Evolutionary conservation across 805 yeast genomes (phyloP).

Genomic region (Monosporozyma servazzii): DNA sequence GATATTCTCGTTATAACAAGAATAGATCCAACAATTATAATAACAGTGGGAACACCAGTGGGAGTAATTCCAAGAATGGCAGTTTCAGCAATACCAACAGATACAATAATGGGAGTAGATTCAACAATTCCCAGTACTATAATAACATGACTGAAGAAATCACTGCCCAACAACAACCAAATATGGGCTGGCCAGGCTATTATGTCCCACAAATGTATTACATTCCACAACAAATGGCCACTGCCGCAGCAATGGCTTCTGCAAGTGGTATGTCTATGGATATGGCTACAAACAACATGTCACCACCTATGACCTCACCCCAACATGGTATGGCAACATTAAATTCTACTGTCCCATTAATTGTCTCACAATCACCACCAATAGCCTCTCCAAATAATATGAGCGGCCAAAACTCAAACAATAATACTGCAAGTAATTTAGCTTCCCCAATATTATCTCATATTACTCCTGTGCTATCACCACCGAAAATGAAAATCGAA

Average conservation of each 20-base stretch:
- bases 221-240: slow-evolving; percentile 17
- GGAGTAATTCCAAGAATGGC: not conserved
- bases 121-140: not conserved
- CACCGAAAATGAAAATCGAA: slow-evolving; percentile 22
- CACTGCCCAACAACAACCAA: slow-evolving; percentile 1
- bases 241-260: slow-evolving; percentile 3
- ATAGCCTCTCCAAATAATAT: not conserved
- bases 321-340: not conserved
- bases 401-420: not conserved
- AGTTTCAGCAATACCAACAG: not conserved
- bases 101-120: slow-evolving; percentile 2
- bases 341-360: not conserved
- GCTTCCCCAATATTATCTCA: not conserved
- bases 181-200: slow-evolving; percentile 22
- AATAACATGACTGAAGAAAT: not conserved
- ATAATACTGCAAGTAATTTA: not conserved
- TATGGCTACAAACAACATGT: not conserved
- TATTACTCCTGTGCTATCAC: slow-evolving; percentile 3
- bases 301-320: not conserved
- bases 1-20: not conserved
- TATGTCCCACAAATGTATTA: slow-evolving; percentile 22
- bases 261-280: not conserved
- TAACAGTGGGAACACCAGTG: slow-evolving; percentile 1
- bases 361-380: not conserved
- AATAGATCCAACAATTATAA: slow-evolving; percentile 2